Evolutionary conservation across 371 early-diverging fungal species (phyloP), one percentile per base, ranked within the genome.

Genomic region (Syncephalastrum sp.): DNA sequence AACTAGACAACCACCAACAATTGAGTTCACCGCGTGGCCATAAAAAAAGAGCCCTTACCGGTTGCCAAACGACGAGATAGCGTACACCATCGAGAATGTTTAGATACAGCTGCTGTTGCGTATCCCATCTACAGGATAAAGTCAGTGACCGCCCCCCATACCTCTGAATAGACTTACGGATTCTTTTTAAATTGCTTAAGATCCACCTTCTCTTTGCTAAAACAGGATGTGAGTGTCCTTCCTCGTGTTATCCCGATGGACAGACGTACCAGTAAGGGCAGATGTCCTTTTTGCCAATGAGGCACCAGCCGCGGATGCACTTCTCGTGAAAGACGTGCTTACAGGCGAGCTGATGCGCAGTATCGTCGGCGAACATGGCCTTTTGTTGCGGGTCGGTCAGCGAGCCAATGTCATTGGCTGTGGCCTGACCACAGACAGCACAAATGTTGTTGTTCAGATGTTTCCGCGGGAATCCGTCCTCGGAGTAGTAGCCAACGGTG

Each of bases 221-320:
- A 41, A 47, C 23, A 15, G 23, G 16, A 29, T 51, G 19, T 15
- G 50, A 27, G 42, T 29, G 27, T 46, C 2, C 14, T 42, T n/a
- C 47, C 43, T 38, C 19, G 21, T 13, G 53, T 42, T 50, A 45
- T 52, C 23, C 41, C 15, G 12, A 13, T n/a, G 2, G 23, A 13
- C 8, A 10, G 38, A 46, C 72, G 53, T 75, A 84, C 79, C 96
- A 96, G 66, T 92, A 95, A n/a, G 96, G 96, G 69, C 98, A 98
- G 53, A 83, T 84, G 49, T 92, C 92, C 65, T 94, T 96, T 65
- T 96, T 96, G 42, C 95, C 96, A 54, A 98, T 86, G 53, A 96
- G 78, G 51, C 88, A 88, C 96, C 96, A 96, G 42, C 96, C 97
- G 58, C 94, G 88, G 54, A 97, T 94, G 73, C 97, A 98, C 44